Base-by-base conservation (phyloP, 495 filamentous ascomycete genomes). In the Aspergillus olivimuriae region DNA sequence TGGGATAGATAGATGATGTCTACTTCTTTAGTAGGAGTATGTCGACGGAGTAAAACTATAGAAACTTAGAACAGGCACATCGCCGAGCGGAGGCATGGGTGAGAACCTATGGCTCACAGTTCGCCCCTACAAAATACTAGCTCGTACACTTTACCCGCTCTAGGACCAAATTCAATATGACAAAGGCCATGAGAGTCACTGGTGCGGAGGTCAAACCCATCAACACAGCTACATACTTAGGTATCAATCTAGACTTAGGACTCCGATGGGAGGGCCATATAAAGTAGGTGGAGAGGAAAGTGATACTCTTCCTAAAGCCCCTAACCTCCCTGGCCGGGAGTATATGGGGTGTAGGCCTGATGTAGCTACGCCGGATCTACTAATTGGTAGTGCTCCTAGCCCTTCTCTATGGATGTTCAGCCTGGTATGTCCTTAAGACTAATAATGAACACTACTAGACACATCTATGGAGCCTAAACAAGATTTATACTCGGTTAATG, bases 61-160 rank as follows among this genome's bases (percentile, higher is more conserved):
- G 24, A 34, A 34, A 34, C 32, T 14, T 34, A 14, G 32, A 34
- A 34, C 14, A 14, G 11, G 32, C 32, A 6, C 38, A 40, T 26
- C 18, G 26, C 10, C 23, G 38, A 24, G 38, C 38, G 12, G 38
- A 40, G 15, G 20, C 38, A 40, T 40, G 38, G 38, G 38, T 21
- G 26, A 40, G 38, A 21, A n/a, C 19, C 12, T 21, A 47, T 28
- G 47, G 47, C n/a, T 44, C 47, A 21, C 32, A 8, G 0, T 52
- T 45, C 22, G 32, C 39, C 17, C 47, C 47, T 9, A n/a, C 34
- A 10, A 53, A 50, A 24, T 50, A 42, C 35, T 22, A 50, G 22
- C 35, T 50, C 16, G 34, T 50, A 11, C 35, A 45, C 16, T 41
- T 53, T 14, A 41, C 40, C 10, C 34, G 40, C 24, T 44, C 21